Percentiles rank a stretch among this genome's conserved stretches.
These are phyloP conservation scores for Chloranthus sessilifolius DNA, from an alignment of 164 flowering plant genomes.

Conservation along the genomic window DNA sequence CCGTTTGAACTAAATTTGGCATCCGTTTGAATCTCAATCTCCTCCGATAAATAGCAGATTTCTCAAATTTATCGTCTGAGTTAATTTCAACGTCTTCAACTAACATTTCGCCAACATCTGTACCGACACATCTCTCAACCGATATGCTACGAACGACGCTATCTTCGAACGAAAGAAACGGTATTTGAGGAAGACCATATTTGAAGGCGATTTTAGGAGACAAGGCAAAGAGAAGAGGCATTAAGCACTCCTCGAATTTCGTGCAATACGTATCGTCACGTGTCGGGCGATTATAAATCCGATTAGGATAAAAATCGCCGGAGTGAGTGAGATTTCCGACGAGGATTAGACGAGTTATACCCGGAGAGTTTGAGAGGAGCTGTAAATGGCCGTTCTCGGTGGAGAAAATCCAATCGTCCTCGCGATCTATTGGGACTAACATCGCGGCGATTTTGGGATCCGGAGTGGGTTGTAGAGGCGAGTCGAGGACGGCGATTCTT, in stretches of 20 bases:
- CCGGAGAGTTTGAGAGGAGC: constrained; percentile 48
- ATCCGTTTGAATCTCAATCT: constrained; percentile 83
- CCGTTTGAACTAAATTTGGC: constrained; percentile 87
- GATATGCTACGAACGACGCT: constrained; percentile 36
- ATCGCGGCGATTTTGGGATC: constrained; percentile 52
- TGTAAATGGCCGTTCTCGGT: constrained; percentile 71
- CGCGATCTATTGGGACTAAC: constrained; percentile 67
- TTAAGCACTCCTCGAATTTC: constrained; percentile 29
- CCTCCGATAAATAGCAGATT: constrained; percentile 42
- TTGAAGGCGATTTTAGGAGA: constrained; percentile 41
- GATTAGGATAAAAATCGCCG: background rate
- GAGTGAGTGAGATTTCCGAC: constrained; percentile 36
- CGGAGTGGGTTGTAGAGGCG: constrained; percentile 29
- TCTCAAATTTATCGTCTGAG: background rate
- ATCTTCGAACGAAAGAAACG: constrained; percentile 63
- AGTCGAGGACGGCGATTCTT: constrained; percentile 67
- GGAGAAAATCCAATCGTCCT: constrained; percentile 82
- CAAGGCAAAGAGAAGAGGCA: constrained; percentile 49
- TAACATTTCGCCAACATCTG: constrained; percentile 67
- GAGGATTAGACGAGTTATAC: constrained; percentile 64
- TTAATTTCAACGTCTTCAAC: constrained; percentile 72
- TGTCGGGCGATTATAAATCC: constrained; percentile 12
- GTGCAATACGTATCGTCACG: background rate
- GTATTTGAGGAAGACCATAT: constrained; percentile 33
- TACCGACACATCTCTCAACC: constrained; percentile 43